Evolutionary conservation across 23 red algal species (phyloP), one percentile per base, ranked within the genome.

Genomic region (Chondrus crispus): DNA sequence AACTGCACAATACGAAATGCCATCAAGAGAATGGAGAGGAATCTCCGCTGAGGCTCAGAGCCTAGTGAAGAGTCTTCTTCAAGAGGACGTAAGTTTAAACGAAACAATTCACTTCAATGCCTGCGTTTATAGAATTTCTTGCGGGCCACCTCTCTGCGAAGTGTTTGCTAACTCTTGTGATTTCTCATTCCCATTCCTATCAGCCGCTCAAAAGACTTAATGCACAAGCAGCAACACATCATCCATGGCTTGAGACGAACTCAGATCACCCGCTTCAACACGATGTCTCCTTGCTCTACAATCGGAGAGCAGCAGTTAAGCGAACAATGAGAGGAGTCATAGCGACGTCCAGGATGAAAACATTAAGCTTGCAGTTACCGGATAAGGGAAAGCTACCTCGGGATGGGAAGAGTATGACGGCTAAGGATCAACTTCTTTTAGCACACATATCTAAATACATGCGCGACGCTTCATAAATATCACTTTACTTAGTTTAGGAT

Each of bases 21-120:
- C 91, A 32, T 44, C 83, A 35, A 74, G 85, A 32, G 85, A 93
- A 46, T 98, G 96, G 96, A 62, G 85, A 22, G 41, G 80, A 38
- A 86, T 98, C 33, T 89, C 80, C 32, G 84, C 89, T 43, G 93
- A 89, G 14, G 96, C 96, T 39, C 89, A 90, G 38, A 74, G 62
- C 13, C 68, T 98, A 40, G 92, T 95, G 28, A 69, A 85, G 6
- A 68, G 74, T 29, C 46, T 98, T 39, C 71, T 98, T 41, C 93
- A 98, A 90, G 60, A 66, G 60, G 60, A 66, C 18, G 60, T 66
- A 66, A 66, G 60, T 19, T 8, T n/a, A n/a, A n/a, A n/a, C n/a
- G n/a, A n/a, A n/a, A n/a, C n/a, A n/a, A n/a, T n/a, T n/a, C 9
- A n/a, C 35, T 66, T 64, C 35, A 1, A 66, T n/a, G 35, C 35